Evolutionary conservation across 305 asterid species (phyloP), one percentile per base, ranked within the genome.

Genomic region (Fraxinus ornus): DNA sequence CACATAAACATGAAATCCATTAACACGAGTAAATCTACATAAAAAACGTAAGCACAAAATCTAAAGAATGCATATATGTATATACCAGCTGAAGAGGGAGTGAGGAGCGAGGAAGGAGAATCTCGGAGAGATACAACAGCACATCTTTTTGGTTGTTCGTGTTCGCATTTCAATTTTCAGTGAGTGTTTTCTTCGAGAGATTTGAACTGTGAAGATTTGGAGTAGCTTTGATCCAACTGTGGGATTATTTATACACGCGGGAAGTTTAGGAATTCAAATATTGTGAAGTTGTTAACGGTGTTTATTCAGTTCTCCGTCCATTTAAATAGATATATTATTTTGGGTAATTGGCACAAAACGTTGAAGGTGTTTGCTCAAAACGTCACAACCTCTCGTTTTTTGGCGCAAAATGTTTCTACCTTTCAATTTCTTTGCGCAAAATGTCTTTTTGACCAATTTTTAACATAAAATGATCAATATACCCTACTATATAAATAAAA

Each of bases 61-160:
- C 33, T 28, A 86, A 77, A 55, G 22, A 28, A 28, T 32, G 49
- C 21, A 77, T 26, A 22, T 9, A 55, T 22, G 73, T 32, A 62
- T 26, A 41, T 80, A 95, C 99, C 97, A 89, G 93, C 82, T 89
- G 95, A 93, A 93, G 89, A 88, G 86, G 28, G 93, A 82, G 87
- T 88, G 96, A 83, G 91, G 90, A 79, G 84, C 47, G 72, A 83
- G 87, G 80, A 77, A 77, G 39, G 89, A 70, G 33, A 87, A 17
- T 44, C 93, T 86, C 26, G 99, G 98, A 86, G 99, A 94, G 76
- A 84, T 90, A 87, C 99, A 92, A 91, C 95, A 81, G 85, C 98
- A 86, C 78, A 93, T 89, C 9, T 93, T 79, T 84, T 91, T 91
- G 37, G 93, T 87, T 86, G 88, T 93, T 82, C 96, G 88, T 90